These are phyloP conservation scores for Nicotiana sylvestris DNA, from an alignment of 257 asterid genomes.

Conservation along the genomic window DNA sequence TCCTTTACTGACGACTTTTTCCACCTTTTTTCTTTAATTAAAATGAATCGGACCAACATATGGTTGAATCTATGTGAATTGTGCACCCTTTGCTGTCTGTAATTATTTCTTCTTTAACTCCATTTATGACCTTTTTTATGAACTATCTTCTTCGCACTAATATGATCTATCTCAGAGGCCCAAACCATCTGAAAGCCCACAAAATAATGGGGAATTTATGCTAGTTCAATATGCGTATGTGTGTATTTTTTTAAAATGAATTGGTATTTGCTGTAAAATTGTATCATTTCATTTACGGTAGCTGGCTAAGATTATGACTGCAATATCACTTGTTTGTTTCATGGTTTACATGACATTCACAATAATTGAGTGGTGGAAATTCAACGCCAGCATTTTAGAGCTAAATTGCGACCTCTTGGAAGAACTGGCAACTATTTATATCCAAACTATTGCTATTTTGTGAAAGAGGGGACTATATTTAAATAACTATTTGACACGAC, in stretches of 20 bases:
- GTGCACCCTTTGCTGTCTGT: not conserved
- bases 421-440: not conserved
- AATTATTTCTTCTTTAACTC: not conserved
- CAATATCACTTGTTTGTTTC: not conserved
- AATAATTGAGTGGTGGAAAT: not conserved
- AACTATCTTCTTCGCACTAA: not conserved
- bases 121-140: not conserved
- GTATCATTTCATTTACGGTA: not conserved
- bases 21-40: not conserved
- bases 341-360: not conserved
- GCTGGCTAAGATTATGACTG: not conserved
- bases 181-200: not conserved
- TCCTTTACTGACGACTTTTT: not conserved
- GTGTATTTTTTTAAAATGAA: not conserved
- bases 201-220: not conserved
- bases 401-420: not conserved
- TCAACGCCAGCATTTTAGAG: not conserved
- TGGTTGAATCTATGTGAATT: not conserved
- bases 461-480: not conserved
- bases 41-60: not conserved
- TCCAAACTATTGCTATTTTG: not conserved
- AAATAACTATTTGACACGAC: not conserved
- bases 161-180: not conserved
- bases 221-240: not conserved
- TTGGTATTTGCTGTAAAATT: not conserved